These are phyloP conservation scores for Pyrenophora graminea DNA, from an alignment of 2,329 filamentous ascomycete species.

Conservation along the genomic window DNA sequence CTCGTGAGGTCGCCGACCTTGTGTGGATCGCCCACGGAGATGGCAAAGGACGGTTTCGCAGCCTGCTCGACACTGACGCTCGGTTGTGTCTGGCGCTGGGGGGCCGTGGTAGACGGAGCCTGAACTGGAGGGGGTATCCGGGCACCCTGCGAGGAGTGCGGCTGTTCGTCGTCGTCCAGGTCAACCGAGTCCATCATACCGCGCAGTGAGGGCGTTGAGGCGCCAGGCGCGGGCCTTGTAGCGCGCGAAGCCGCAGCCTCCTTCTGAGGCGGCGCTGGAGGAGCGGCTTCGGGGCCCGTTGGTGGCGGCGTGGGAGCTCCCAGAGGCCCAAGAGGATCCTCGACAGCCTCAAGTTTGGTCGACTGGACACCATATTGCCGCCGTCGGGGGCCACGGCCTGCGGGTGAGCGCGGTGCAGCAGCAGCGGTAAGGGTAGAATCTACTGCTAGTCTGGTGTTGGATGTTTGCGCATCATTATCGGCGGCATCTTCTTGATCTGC, in stretches of 20 bases:
- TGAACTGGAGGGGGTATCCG: slow-evolving; percentile 69
- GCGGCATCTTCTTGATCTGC: slow-evolving; percentile 42
- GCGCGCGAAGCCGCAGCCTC: slow-evolving; percentile 58
- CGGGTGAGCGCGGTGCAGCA: slow-evolving; percentile 53
- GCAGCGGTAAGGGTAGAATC: slow-evolving; percentile 43
- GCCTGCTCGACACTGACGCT: slow-evolving; percentile 93
- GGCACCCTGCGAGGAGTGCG: slow-evolving; percentile 55
- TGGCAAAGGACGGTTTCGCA: slow-evolving; percentile 86
- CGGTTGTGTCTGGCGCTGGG: slow-evolving; percentile 64
- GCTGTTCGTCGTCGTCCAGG: slow-evolving; percentile 65
- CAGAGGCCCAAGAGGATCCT: slow-evolving; percentile 75
- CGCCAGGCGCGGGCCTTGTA: slow-evolving; percentile 58
- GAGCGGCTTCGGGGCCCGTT: slow-evolving; percentile 61
- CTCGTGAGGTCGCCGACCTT: slow-evolving; percentile 97
- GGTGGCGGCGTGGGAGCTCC: slow-evolving; percentile 65
- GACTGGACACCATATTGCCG: slow-evolving; percentile 72
- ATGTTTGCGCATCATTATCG: slow-evolving; percentile 29
- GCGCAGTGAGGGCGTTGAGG: slow-evolving; percentile 54
- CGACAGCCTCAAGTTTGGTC: slow-evolving; percentile 77
- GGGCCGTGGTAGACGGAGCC: slow-evolving; percentile 52
- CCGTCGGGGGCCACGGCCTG: slow-evolving; percentile 56
- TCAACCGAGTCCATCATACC: slow-evolving; percentile 68
- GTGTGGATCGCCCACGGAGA: slow-evolving; percentile 92
- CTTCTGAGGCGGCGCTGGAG: slow-evolving; percentile 69
- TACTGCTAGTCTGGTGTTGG: slow-evolving; percentile 23